Conservation (phyloP, 163 green algal species). For the Coccomyxa subellipsoidea region DNA sequence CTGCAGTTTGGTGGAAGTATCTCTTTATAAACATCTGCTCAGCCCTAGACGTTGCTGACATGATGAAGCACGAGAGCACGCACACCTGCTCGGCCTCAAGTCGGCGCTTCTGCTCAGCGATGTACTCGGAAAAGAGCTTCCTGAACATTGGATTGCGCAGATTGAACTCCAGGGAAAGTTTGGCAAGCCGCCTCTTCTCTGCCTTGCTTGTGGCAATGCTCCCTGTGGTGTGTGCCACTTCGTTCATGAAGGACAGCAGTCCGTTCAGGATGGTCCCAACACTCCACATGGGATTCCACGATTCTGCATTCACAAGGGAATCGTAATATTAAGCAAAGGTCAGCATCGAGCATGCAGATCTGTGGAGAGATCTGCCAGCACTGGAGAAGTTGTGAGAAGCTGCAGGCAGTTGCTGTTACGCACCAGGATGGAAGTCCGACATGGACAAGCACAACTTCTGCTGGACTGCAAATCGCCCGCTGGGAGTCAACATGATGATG, state of each 20-base stretch:
- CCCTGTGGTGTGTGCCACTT: slow-evolving; percentile 76
- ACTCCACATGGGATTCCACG: slow-evolving; percentile 83
- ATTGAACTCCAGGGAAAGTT: slow-evolving; percentile 69
- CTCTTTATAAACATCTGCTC: neutral
- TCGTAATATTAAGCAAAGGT: no score
- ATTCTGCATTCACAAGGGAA: no score
- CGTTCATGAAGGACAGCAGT: slow-evolving; percentile 89
- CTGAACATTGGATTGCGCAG: slow-evolving; percentile 67
- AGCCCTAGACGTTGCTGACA: neutral
- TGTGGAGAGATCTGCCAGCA: no score
- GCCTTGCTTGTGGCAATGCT: slow-evolving; percentile 59
- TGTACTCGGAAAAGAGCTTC: slow-evolving; percentile 76
- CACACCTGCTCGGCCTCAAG: neutral
- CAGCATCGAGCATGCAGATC: no score
- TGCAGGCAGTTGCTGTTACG: neutral
- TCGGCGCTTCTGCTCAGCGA: slow-evolving; percentile 31
- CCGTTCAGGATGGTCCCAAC: slow-evolving; percentile 83
- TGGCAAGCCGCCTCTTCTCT: slow-evolving; percentile 62
- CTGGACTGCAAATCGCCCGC: slow-evolving; percentile 83
- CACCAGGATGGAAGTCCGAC: slow-evolving; percentile 81
- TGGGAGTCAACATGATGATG: slow-evolving; percentile 89
- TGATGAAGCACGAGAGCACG: neutral
- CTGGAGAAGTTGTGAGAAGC: no score
- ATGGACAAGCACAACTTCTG: slow-evolving; percentile 70
- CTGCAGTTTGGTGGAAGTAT: neutral